phyloP scores from a whole-genome alignment of 371 early-diverging fungal genomes.

The Catenaria anguillulae region DNA sequence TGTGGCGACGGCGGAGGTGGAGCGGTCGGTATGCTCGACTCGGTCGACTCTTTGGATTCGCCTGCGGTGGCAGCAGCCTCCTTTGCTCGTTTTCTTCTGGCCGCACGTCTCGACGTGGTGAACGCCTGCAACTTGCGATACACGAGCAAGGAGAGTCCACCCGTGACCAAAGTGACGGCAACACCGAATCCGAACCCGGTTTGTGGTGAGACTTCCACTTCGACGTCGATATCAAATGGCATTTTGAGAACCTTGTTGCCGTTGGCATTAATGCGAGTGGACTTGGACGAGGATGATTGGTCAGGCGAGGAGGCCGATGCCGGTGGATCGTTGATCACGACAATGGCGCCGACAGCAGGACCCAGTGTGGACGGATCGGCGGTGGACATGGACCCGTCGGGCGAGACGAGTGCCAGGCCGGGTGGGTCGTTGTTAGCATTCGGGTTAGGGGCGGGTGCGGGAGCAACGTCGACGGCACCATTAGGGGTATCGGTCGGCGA shows the following conservation, averaged over 20 bases:
- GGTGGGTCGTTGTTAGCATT: not conserved
- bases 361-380: not conserved
- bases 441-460: too few species aligned
- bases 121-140: not conserved
- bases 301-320: not conserved
- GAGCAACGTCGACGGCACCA: too few species aligned
- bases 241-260: not conserved
- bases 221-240: not conserved
- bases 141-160: not conserved
- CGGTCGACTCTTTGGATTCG: too few species aligned
- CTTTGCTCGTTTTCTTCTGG: too few species aligned
- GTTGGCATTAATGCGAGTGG: not conserved
- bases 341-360: not conserved
- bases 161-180: not conserved
- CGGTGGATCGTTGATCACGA: not conserved
- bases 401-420: not conserved
- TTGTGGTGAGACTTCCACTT: not conserved
- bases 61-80: too few species aligned
- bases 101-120: not conserved
- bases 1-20: not conserved
- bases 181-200: conserved; percentile 1
- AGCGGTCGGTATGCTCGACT: not conserved
- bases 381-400: not conserved
- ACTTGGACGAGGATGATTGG: not conserved
- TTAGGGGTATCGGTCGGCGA: too few species aligned